A percentile compares a stretch with the other conserved stretches of the same genome.
Evolutionary conservation across 2,329 filamentous ascomycete species (phyloP).

Genomic region (Trichophyton verrucosum): DNA sequence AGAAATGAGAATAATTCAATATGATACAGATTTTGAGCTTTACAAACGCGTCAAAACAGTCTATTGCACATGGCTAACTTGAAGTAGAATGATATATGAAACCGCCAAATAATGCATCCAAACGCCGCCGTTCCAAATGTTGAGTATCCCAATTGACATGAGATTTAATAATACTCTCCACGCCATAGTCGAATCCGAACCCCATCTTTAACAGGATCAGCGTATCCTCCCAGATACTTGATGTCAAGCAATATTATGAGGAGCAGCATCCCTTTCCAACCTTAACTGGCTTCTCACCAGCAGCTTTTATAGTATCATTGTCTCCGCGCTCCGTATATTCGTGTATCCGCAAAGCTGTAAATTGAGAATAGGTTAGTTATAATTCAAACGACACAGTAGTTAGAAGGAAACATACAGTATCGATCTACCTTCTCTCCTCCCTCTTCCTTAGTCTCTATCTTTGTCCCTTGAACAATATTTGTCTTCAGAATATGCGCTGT

Average conservation of each 20-base stretch:
- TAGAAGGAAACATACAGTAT: conserved; percentile 24
- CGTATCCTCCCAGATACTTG: neutral
- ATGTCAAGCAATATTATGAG: conserved; percentile 11
- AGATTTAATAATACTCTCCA: neutral
- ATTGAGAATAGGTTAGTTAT: conserved; percentile 6
- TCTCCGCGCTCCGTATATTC: conserved; percentile 82
- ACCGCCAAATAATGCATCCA: neutral
- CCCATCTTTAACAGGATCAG: no score
- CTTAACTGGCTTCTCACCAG: conserved; percentile 26
- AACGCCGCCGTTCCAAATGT: neutral
- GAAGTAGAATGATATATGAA: neutral
- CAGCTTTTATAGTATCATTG: conserved; percentile 75
- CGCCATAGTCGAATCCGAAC: no score
- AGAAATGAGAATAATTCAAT: neutral
- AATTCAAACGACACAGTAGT: neutral
- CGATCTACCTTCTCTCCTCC: conserved; percentile 22
- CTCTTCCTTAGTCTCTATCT: conserved; percentile 29
- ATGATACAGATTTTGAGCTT: neutral
- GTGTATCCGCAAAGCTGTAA: conserved; percentile 71
- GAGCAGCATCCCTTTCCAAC: conserved; percentile 31
- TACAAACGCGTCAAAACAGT: neutral
- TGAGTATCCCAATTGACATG: neutral
- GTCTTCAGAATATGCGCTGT: conserved; percentile 65
- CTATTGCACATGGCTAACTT: neutral
- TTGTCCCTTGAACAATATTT: conserved; percentile 77